A percentile compares a stretch with the other conserved stretches of the same genome.
phyloP scores from a whole-genome alignment of 108 stramenopile species.

The Cyclotella distinguenda region DNA sequence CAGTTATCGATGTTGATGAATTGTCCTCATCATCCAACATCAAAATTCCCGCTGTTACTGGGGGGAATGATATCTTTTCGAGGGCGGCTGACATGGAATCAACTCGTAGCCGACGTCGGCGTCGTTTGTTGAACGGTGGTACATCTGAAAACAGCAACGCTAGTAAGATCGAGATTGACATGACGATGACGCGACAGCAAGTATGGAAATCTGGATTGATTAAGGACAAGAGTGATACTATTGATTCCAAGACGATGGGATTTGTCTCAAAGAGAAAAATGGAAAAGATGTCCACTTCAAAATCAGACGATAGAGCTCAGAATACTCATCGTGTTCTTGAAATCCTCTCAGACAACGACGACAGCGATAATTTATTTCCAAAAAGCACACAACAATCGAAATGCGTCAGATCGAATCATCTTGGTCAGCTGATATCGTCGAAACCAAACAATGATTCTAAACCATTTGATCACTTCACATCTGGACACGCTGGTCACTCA shows the following conservation, averaged over 20 bases:
- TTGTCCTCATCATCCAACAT: no score
- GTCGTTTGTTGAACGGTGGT: neutral
- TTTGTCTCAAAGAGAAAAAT: neutral
- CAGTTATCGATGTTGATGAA: no score
- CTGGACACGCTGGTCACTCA: neutral
- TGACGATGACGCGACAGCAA: constrained; percentile 2
- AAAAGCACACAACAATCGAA: neutral
- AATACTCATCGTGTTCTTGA: constrained; percentile 1
- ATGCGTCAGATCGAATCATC: no score
- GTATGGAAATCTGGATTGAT: no score
- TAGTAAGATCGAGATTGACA: no score
- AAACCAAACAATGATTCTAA: no score
- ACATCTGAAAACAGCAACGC: neutral
- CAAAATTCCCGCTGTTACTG: neutral
- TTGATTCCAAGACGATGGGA: no score
- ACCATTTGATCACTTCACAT: neutral
- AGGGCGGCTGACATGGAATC: constrained; percentile 28
- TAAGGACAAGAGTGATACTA: no score
- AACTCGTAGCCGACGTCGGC: constrained; percentile 24
- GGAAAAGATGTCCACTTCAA: neutral
- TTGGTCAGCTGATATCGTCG: no score
- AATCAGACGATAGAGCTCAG: neutral
- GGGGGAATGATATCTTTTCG: no score
- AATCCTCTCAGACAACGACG: constrained; percentile 4
- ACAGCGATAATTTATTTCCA: neutral